Evolutionary conservation across 805 yeast species (phyloP), one percentile per base, ranked within the genome.

Genomic region (Yarrowia sp.): DNA sequence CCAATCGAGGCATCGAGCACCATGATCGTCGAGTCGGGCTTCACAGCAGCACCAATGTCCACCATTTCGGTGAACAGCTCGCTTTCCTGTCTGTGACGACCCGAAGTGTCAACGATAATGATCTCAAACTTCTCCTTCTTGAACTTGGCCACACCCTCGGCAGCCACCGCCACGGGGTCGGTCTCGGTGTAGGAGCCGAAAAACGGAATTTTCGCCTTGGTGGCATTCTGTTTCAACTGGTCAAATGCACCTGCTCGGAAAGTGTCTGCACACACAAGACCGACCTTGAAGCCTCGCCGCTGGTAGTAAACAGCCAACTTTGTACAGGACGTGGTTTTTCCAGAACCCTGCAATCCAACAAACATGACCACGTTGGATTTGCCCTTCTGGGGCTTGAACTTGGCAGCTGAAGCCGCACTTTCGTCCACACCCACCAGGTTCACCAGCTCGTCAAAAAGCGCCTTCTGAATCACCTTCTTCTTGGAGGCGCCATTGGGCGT

Each of bases 201-300:
- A 79, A 86, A 94, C 53, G 99, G 98, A 68, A 94, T 91, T 72
- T 89, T 87, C 1, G 99, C 96, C 80, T 92, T 91, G 67, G 94
- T 92, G 30, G 99, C 98, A 78, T 94, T 94, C 79, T 94, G 99
- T 77, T 95, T 94, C 79, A 94, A 85, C 82, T 94, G 99, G 79
- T 94, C 99, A 81, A 94, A 94, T 2, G 99, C 99, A 84, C 99
- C 99, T 43, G 99, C 99, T 84, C 99, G 88, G 83, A 94, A 95
- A 38, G 99, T 95, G 82, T 95, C 99, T 1, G 99, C 99, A 85
- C 99, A 95, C 33, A 95, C 98, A 76, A 95, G 82, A 66, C 98
- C 98, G 56, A 92, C 97, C 76, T 92, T 93, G 79, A 88, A 92
- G 2, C 98, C 98, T 75, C 98, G 83, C 75, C 93, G 86, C 75